These are phyloP conservation scores for Russula lepida DNA, from an alignment of 768 basidiomycete genomes.

Conservation along the genomic window DNA sequence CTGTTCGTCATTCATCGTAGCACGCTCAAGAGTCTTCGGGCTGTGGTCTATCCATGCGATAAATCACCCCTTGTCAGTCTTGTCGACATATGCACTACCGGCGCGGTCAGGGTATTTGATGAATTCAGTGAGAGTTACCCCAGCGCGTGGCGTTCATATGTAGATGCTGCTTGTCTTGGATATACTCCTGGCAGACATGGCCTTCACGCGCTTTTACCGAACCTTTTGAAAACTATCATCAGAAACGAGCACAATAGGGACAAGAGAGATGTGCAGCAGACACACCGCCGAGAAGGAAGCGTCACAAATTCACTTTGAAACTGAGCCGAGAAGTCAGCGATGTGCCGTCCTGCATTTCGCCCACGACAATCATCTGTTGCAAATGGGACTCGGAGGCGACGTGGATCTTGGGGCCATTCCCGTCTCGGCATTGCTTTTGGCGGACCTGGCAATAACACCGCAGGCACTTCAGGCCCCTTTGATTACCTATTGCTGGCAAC, in stretches of 20 bases:
- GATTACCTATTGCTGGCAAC: slow-evolving; percentile 96
- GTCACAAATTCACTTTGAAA: slow-evolving; percentile 90
- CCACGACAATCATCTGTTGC: slow-evolving; percentile 95
- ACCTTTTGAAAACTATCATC: slow-evolving; percentile 35
- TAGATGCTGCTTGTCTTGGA: slow-evolving; percentile 84
- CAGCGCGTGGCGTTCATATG: slow-evolving; percentile 99
- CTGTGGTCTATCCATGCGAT: slow-evolving; percentile 96
- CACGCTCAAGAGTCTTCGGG: slow-evolving; percentile 86
- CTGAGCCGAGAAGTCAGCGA: slow-evolving; percentile 76
- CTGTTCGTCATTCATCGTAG: slow-evolving; percentile 89
- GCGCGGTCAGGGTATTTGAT: slow-evolving; percentile 77
- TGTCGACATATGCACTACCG: slow-evolving; percentile 69
- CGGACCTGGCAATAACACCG: slow-evolving; percentile 99
- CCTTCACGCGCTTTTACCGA: slow-evolving; percentile 88
- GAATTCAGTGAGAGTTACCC: slow-evolving; percentile 97
- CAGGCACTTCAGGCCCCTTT: slow-evolving; percentile 88
- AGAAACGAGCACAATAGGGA: slow-evolving; percentile 1
- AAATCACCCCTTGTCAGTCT: slow-evolving; percentile 98
- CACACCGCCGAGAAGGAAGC: slow-evolving; percentile 74
- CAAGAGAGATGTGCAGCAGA: slow-evolving; percentile 2
- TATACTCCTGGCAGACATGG: slow-evolving; percentile 98
- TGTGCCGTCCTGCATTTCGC: slow-evolving; percentile 80
- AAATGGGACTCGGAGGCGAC: slow-evolving; percentile 82
- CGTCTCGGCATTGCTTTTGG: slow-evolving; percentile 96
- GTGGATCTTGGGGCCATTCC: slow-evolving; percentile 99